Base-by-base conservation (phyloP, 140 eudicot genomes). In the Anethum foeniculum region DNA sequence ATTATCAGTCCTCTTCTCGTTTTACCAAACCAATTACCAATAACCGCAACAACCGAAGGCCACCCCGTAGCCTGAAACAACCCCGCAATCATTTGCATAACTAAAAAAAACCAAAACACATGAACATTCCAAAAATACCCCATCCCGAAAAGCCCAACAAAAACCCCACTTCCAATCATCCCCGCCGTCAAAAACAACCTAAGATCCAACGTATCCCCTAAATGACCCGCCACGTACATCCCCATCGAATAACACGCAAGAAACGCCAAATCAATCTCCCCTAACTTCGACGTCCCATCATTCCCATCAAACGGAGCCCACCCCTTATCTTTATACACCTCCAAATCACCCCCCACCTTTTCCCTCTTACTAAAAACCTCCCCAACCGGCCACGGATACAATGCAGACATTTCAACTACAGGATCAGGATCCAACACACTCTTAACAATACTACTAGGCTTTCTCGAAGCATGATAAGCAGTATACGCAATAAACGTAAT, bases 11-110 rank as follows among this genome's bases (percentile, higher is more conserved):
- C 98, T 80, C 98, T 86, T 85, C 85, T 89, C 77, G 93, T 86
- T 82, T 90, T 92, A 7, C 97, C 98, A 80, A 92, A 94, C 98
- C 98, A 94, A 77, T 94, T 92, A 2, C 98, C 98, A 7, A 94
- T 83, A 25, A 94, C 93, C 0, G 98, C 98, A 30, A 94, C 98
- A 15, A 94, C 98, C 0, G 98, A 94, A 25, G 98, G 98, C 98
- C 98, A 94, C 1, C 98, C 98, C 0, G 98, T 94, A 1, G 98
- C 90, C 78, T 94, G 98, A 85, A 94, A 94, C 87, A 94, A 81
- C 21, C 98, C 98, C 2, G 98, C 98, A 16, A 80, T 56, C 98
- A 94, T 94, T 83, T 94, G 98, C 92, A 90, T 87, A 11, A 58
- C 84, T 14, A 94, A 60, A 81, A 86, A 94, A 80, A 84, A 94